Evolutionary conservation across 1,139 yeast genomes (phyloP), one percentile per base, ranked within the genome.

Genomic region (Blastobotrys malaysiensis): DNA sequence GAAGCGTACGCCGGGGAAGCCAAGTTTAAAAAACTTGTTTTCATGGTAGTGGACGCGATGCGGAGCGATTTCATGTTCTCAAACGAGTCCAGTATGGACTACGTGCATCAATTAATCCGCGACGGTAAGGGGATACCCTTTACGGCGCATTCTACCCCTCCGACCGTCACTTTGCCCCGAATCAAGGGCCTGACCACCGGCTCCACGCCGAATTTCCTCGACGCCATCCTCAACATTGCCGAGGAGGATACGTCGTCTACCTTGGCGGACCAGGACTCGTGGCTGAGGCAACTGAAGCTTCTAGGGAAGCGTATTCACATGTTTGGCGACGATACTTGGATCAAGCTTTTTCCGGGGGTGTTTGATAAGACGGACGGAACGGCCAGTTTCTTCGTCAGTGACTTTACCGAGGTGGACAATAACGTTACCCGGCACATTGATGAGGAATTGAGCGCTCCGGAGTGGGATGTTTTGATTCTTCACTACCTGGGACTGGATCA

Each of bases 251-350:
- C 82, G 1, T 81, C 95, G 0, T 88, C 93, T 9, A 84, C 90
- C 0, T 68, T 90, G 49, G 76, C 81, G 0, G 80, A 78, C 52
- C 95, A 87, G 62, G 99, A 95, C 68, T 86, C 95, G 16, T 91
- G 98, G 97, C 68, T 91, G 11, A 73, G 76, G 44, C 98, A 93
- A 67, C 75, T 90, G 70, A 61, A 68, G 3, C 46, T 55, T 1
- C 59, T 59, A 44, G 73, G 73, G 27, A 79, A 78, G 62, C 77
- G 71, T 52, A 74, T 93, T 45, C 85, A 89, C 65, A 89, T 93
- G 79, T 93, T 81, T 73, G 99, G 99, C 22, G 99, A 93, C 69
- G 99, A 93, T 67, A 93, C 99, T 0, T 95, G 99, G 99, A 72
- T 91, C 60, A 91, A 90, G 66, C 76, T 93, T 49, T 95, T 90